Evolutionary conservation across 2,329 filamentous ascomycete genomes (phyloP), one percentile per base, ranked within the genome.

Genomic region (Metarhizium robertsii): DNA sequence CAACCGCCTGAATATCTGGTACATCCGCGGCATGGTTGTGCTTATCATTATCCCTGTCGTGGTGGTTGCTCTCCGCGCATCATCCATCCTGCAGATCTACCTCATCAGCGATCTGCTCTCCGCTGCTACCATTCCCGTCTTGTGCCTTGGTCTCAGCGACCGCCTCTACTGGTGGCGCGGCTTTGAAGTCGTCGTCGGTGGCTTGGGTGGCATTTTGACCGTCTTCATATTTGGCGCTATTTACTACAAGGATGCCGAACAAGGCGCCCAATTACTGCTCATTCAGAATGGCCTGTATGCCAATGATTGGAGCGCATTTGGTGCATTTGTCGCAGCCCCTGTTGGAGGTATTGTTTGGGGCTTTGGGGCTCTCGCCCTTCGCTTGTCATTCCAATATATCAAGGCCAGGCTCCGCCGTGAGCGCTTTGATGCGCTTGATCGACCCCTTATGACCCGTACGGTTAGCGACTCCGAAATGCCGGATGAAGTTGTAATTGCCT

Each of bases 191-290:
- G 82, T 94, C 16, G 79, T 87, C 34, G 89, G 88, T 55, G 87
- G 88, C 0, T 75, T 92, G 0, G 89, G 89, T 10, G 89, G 89
- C 18, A 83, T 94, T 53, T 69, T 94, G 25, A 85, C 85, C 11
- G 86, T 94, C 59, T 94, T 92, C 73, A 78, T 92, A 64, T 94
- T 92, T 61, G 89, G 89, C 4, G 76, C 85, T 14, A 80, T 90
- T 58, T 94, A 92, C 74, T 92, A 88, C 66, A 86, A 85, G 50
- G 79, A 84, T 64, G 84, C 81, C 1, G 66, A 76, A 53, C 65
- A 77, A 6, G 89, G 86, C 5, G 85, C 78, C 1, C 76, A 85
- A 56, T 79, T 94, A 55, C 79, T 94, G 52, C 74, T 92, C 30
- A 72, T 94, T 13, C 78, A 89, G 66, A 76, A 85, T 60, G 89